Base-by-base conservation (phyloP, 495 filamentous ascomycete genomes). In the Penicillium diatomitis region DNA sequence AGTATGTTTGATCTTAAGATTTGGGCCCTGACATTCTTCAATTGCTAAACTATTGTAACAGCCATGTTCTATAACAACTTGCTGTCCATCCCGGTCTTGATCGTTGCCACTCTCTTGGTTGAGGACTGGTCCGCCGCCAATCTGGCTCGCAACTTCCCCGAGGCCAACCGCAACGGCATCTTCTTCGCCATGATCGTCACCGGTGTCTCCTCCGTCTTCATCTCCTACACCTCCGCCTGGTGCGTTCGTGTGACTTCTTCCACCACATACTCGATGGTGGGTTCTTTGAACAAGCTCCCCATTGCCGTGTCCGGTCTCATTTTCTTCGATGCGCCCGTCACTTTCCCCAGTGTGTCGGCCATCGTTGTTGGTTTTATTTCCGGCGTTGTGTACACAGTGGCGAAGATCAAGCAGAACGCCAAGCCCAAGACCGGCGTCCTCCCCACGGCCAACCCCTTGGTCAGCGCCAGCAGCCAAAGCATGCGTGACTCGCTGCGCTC, bases 41-140 rank as follows among this genome's bases (percentile, higher is more conserved):
- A 9, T 47, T 29, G 34, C 70, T 77, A 60, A 74, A 57, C 9
- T 44, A 46, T 32, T 30, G 42, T 20, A 34, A 29, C 55, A 97
- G 91, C 90, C 54, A 98, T 98, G 92, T 99, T 91, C 72, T 99
- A 99, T 76, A 99, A 99, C 81, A 99, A 99, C 68, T 80, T 99
- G 39, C 82, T 99, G 51, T 95, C 90, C 27, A 96, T 99, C 52
- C 92, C 92, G 44, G 85, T 97, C 55, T 81, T 99, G 30, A 64
- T 96, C 44, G 68, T 87, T 53, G 82, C 81, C 71, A 91, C 94
- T 29, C 70, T 95, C 45, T 58, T 95, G 51, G 74, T 86, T 50
- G 92, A 99, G 64, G 84, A 96, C 72, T 99, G 92, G 92, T 91
- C 88, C 7, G 70, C 81, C 35, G 73, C 75, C 42, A 99, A 99